A percentile compares a stretch with the other conserved stretches of the same genome.
Conservation (phyloP, 2,329 filamentous ascomycete species). For the Fusarium foetens region DNA sequence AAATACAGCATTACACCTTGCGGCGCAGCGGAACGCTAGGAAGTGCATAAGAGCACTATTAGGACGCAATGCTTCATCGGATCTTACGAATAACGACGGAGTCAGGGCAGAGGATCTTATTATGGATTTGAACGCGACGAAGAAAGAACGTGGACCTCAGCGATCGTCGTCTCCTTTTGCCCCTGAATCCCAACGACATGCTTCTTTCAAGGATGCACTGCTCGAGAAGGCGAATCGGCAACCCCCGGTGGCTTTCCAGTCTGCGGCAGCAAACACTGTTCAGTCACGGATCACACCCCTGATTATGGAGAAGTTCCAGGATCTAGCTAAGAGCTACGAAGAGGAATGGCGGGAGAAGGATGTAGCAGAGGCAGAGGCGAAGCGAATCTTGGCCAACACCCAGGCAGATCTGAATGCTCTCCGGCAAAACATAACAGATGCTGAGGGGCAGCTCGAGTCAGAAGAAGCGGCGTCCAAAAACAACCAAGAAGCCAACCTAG, state of each 20-base stretch:
- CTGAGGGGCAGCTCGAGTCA: conserved; percentile 65
- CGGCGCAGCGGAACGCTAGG: conserved; percentile 83
- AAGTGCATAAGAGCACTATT: conserved; percentile 87
- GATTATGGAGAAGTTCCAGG: conserved; percentile 77
- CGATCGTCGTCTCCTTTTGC: conserved; percentile 80
- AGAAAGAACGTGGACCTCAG: conserved; percentile 74
- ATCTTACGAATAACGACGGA: conserved; percentile 83
- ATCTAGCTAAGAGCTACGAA: conserved; percentile 76
- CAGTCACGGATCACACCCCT: conserved; percentile 75
- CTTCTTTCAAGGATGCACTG: conserved; percentile 62
- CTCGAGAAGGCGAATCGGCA: conserved; percentile 56
- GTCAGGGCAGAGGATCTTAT: conserved; percentile 88
- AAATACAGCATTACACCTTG: conserved; percentile 83
- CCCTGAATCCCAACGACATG: conserved; percentile 68
- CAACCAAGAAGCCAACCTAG: conserved; percentile 60
- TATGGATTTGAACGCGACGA: conserved; percentile 75
- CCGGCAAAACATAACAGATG: conserved; percentile 67
- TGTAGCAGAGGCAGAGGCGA: conserved; percentile 73
- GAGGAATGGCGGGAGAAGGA: conserved; percentile 80
- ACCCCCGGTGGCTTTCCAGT: conserved; percentile 60
- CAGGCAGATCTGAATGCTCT: conserved; percentile 73
- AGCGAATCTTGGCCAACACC: conserved; percentile 72
- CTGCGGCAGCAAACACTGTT: conserved; percentile 74
- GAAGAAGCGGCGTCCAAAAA: conserved; percentile 64
- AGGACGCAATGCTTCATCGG: conserved; percentile 81